phyloP scores from a whole-genome alignment of 345 rosid genomes.

The Arabidopsis arenosa region DNA sequence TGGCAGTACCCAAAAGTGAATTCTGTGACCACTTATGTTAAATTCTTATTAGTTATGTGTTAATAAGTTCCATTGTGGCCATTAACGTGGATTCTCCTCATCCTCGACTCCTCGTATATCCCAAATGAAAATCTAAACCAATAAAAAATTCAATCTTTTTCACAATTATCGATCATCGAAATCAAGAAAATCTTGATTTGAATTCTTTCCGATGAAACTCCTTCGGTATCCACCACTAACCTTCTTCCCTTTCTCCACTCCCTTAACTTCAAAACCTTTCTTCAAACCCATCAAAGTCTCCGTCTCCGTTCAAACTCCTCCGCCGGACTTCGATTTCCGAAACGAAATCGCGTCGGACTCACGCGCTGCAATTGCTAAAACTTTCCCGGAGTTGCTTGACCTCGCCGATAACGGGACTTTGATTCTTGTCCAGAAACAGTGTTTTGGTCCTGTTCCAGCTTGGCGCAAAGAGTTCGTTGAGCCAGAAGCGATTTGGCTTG shows the following conservation, averaged over 20 bases:
- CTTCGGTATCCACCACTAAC: constrained; percentile 48
- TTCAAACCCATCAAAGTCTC: constrained; percentile 53
- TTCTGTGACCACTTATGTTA: no score
- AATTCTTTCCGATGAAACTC: constrained; percentile 55
- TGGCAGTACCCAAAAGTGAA: no score
- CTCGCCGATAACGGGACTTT: constrained; percentile 68
- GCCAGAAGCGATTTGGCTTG: constrained; percentile 78
- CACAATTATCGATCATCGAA: not conserved
- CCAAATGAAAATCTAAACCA: constrained; percentile 31
- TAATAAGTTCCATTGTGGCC: not conserved
- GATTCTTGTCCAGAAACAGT: constrained; percentile 62
- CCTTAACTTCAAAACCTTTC: constrained; percentile 33
- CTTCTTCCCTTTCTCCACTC: constrained; percentile 53
- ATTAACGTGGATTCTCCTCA: constrained; percentile 12
- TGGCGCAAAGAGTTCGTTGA: constrained; percentile 84
- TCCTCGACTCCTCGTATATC: constrained; percentile 13
- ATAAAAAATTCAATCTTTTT: not conserved
- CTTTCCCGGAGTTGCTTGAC: constrained; percentile 62
- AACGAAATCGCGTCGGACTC: constrained; percentile 57
- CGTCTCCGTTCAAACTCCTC: constrained; percentile 67
- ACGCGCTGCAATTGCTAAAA: constrained; percentile 54
- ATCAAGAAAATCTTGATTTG: not conserved
- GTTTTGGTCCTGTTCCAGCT: constrained; percentile 72
- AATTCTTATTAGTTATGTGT: no score
- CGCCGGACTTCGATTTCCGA: constrained; percentile 78